These are phyloP conservation scores for Turritis glabra DNA, from an alignment of 345 rosid genomes.

Conservation along the genomic window DNA sequence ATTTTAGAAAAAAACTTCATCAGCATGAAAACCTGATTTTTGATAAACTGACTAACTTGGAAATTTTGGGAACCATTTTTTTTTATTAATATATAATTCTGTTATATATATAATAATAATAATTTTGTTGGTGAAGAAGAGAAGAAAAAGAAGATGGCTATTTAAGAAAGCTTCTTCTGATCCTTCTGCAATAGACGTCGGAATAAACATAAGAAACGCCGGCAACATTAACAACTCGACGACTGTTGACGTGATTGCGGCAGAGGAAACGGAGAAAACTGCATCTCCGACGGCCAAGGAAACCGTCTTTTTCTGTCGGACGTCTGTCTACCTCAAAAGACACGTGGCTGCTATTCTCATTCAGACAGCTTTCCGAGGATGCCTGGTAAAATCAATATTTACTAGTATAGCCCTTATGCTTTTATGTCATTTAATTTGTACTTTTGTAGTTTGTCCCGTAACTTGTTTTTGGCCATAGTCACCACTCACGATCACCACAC, in stretches of 20 bases:
- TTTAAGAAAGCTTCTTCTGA: constrained; percentile 54
- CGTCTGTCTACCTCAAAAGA: constrained; percentile 47
- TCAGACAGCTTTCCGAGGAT: constrained; percentile 83
- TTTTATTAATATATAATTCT: background rate
- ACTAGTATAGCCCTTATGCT: background rate
- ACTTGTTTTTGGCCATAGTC: background rate
- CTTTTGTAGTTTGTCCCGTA: background rate
- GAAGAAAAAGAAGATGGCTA: constrained; percentile 71
- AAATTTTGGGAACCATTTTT: background rate
- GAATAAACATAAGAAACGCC: background rate
- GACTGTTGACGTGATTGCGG: background rate
- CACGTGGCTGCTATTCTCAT: constrained; percentile 70
- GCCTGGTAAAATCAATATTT: constrained; percentile 49
- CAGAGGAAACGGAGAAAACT: constrained; percentile 50
- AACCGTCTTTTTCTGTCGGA: constrained; percentile 51
- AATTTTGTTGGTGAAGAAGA: constrained; percentile 50
- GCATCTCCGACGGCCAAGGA: constrained; percentile 67
- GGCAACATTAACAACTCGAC: background rate
- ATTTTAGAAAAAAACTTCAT: background rate
- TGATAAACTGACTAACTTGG: background rate
- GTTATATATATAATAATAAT: background rate
- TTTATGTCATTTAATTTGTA: background rate
- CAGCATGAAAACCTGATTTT: background rate
- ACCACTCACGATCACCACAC: no score
- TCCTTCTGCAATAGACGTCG: constrained; percentile 34